Evolutionary conservation across 23 red algal genomes (phyloP).

Genomic region (Agarophyton chilense): DNA sequence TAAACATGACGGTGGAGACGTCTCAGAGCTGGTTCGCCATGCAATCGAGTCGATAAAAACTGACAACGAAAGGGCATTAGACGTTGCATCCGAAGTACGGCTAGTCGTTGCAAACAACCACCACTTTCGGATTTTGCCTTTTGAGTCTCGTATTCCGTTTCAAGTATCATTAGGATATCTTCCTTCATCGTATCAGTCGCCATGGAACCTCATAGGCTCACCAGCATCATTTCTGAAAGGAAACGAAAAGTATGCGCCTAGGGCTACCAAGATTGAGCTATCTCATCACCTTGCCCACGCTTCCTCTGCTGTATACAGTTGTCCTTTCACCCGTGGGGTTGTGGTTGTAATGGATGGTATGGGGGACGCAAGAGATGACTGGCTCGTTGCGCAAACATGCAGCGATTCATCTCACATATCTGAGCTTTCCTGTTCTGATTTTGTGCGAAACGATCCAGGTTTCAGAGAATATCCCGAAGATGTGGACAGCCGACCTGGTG

Average conservation of each 20-base stretch:
- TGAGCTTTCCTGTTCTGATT: conserved; percentile 15
- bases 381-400: conserved; percentile 9
- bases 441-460: conserved; percentile 6
- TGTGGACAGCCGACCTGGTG: conserved; percentile 23
- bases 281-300: conserved; percentile 92
- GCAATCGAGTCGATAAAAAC: conserved; percentile 36
- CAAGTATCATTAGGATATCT: conserved; percentile 37
- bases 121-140: conserved; percentile 68
- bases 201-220: conserved; percentile 69
- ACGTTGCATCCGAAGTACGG: conserved; percentile 41
- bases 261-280: conserved; percentile 71
- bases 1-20: conserved; percentile 92
- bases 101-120: conserved; percentile 94
- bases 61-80: conserved; percentile 6
- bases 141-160: conserved; percentile 79
- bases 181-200: conserved; percentile 21
- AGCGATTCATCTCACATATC: conserved; percentile 10
- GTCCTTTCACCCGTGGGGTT: conserved; percentile 37
- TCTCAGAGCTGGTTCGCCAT: conserved; percentile 53
- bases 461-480: conserved; percentile 65
- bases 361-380: conserved; percentile 71
- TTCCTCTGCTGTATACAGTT: conserved; percentile 44
- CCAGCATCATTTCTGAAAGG: not conserved
- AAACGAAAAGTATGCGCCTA: not conserved
- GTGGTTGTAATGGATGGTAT: conserved; percentile 97